These are phyloP conservation scores for Entamoeba dispar DNA, from an alignment of 208 protist species.

Conservation along the genomic window DNA sequence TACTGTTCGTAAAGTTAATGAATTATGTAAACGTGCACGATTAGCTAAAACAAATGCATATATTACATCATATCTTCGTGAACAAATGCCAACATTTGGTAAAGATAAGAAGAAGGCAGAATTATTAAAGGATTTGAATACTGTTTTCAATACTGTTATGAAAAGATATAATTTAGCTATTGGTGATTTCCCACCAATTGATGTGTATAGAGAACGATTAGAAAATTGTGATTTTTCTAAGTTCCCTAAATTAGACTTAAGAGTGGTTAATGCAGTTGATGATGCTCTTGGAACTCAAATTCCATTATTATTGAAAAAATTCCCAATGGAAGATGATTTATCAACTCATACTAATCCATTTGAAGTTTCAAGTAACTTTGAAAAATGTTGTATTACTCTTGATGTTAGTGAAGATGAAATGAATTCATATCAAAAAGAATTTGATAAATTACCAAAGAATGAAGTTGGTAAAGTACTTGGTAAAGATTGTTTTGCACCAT, in stretches of 20 bases:
- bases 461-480: background rate
- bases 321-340: background rate
- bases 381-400: background rate
- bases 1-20: constrained; percentile 61
- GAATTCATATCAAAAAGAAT: background rate
- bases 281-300: background rate
- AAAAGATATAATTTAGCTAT: background rate
- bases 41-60: constrained; percentile 55
- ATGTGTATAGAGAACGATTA: background rate
- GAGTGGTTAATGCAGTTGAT: background rate
- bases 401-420: background rate
- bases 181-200: background rate
- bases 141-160: background rate
- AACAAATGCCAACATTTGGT: constrained; percentile 4
- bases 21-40: constrained; percentile 55
- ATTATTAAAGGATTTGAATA: background rate
- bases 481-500: background rate
- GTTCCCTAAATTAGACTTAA: background rate
- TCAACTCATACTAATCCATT: background rate
- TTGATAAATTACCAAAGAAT: background rate
- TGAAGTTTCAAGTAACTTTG: background rate
- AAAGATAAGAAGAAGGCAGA: background rate
- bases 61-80: constrained; percentile 47
- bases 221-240: background rate
- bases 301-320: background rate